A percentile compares a stretch with the other conserved stretches of the same genome.
Conservation (phyloP, 2,329 filamentous ascomycete genomes). For the Plenodomus biglobosus region DNA sequence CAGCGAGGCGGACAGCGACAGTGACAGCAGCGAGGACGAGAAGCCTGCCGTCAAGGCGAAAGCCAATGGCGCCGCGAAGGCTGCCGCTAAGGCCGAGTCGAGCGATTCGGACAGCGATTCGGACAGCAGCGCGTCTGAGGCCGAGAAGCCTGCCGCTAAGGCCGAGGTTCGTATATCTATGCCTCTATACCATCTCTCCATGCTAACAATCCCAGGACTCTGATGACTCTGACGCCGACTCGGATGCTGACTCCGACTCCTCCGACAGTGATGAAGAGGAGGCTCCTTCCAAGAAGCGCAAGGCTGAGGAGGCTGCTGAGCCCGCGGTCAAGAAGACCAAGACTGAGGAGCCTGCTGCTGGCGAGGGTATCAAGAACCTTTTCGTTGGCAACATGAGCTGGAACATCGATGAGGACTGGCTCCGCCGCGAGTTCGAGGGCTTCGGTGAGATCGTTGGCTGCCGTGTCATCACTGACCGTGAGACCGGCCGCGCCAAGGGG, state of each 20-base stretch:
- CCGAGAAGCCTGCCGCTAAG: conserved; percentile 31
- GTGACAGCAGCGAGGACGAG: conserved; percentile 35
- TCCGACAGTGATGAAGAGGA: conserved; percentile 40
- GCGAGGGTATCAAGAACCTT: conserved; percentile 64
- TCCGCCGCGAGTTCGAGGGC: conserved; percentile 77
- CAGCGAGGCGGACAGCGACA: conserved; percentile 32
- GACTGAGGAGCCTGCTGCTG: conserved; percentile 54
- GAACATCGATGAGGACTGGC: conserved; percentile 82
- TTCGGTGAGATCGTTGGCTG: conserved; percentile 72
- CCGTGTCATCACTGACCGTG: conserved; percentile 81
- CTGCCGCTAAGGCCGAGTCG: conserved; percentile 43
- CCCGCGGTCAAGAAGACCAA: conserved; percentile 68
- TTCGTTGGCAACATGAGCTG: conserved; percentile 91
- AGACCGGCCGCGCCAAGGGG: conserved; percentile 80
- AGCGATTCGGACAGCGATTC: conserved; percentile 37
- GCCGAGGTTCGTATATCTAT: conserved; percentile 35
- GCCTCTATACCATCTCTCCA: background rate
- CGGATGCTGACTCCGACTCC: conserved; percentile 32
- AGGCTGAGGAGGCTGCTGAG: conserved; percentile 58
- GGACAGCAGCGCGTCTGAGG: conserved; percentile 35
- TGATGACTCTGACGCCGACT: conserved; percentile 43
- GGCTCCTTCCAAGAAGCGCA: conserved; percentile 64
- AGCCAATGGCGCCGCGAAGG: conserved; percentile 36
- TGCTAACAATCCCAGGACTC: conserved; percentile 30
- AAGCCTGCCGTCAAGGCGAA: conserved; percentile 34